phyloP scores from a whole-genome alignment of 2,329 filamentous ascomycete genomes.

The Zelopaecilomyces penicillatus region DNA sequence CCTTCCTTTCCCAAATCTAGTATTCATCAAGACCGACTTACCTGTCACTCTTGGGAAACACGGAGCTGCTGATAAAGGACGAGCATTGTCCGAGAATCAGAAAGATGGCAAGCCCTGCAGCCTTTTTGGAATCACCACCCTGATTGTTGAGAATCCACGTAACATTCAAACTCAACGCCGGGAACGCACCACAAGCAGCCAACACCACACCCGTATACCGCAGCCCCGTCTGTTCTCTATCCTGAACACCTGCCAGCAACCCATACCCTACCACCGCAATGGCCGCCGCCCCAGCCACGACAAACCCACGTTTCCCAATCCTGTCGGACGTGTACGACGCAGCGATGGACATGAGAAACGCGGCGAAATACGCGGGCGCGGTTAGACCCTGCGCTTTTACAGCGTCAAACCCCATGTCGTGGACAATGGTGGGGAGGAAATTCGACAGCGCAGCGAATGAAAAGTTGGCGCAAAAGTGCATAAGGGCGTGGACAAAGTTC shows the following conservation, averaged over 20 bases:
- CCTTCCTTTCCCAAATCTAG: neutral
- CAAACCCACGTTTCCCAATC: slow-evolving; percentile 53
- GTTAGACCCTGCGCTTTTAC: slow-evolving; percentile 64
- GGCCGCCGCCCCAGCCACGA: slow-evolving; percentile 47
- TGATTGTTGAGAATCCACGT: slow-evolving; percentile 67
- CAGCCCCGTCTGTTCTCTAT: slow-evolving; percentile 21
- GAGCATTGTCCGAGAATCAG: slow-evolving; percentile 20
- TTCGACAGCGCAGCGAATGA: slow-evolving; percentile 40
- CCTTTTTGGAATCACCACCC: slow-evolving; percentile 56
- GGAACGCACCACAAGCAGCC: slow-evolving; percentile 44
- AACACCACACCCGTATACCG: slow-evolving; percentile 41
- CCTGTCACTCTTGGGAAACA: slow-evolving; percentile 17
- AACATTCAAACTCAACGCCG: slow-evolving; percentile 58
- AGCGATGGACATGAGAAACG: slow-evolving; percentile 53
- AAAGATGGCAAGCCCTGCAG: slow-evolving; percentile 46
- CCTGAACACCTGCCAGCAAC: slow-evolving; percentile 48
- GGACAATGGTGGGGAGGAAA: slow-evolving; percentile 55
- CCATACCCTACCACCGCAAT: slow-evolving; percentile 56
- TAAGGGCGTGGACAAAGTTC: slow-evolving; percentile 39
- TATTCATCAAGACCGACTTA: slow-evolving; percentile 7
- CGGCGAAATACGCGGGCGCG: slow-evolving; percentile 61
- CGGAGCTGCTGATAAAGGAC: slow-evolving; percentile 19
- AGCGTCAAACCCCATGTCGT: slow-evolving; percentile 58
- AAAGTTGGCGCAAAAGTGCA: slow-evolving; percentile 34
- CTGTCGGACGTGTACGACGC: slow-evolving; percentile 59